Conservation (phyloP, 495 filamentous ascomycete genomes). For the Trichoderma parareesei region DNA sequence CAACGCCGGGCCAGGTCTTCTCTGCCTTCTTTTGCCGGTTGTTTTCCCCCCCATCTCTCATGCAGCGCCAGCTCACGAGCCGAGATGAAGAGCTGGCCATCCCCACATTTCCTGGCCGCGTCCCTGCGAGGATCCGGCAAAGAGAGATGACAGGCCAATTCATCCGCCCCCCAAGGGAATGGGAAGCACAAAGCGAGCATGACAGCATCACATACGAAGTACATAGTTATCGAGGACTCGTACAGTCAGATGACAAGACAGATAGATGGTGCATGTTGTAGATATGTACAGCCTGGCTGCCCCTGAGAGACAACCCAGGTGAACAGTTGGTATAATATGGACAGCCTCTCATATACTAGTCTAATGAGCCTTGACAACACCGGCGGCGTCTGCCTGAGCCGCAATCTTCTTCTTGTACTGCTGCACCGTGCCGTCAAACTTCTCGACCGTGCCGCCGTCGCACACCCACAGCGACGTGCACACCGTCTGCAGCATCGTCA, state of each 20-base stretch:
- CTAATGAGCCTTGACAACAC: constrained; percentile 63
- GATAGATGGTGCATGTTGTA: not conserved
- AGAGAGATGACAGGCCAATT: too few species aligned
- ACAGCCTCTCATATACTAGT: too few species aligned
- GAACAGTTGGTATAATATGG: not conserved
- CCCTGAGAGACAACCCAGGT: too few species aligned
- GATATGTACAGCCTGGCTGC: not conserved
- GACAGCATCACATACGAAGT: too few species aligned
- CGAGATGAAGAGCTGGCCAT: constrained; percentile 1
- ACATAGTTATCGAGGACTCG: too few species aligned
- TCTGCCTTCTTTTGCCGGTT: not conserved
- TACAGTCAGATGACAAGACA: not conserved
- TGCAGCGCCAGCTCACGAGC: constrained; percentile 9
- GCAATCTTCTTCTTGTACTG: constrained; percentile 96
- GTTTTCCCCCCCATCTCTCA: not conserved
- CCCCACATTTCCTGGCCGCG: not conserved
- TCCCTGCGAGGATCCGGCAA: not conserved
- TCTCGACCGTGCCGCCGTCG: constrained; percentile 89
- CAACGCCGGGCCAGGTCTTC: not conserved
- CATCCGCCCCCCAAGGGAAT: too few species aligned
- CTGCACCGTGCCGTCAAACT: constrained; percentile 90
- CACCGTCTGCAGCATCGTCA: constrained; percentile 92
- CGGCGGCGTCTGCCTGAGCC: constrained; percentile 78
- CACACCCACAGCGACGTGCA: constrained; percentile 95
- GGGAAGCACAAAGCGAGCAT: too few species aligned